Evolutionary conservation across 2,329 filamentous ascomycete genomes (phyloP).

Genomic region (Leptographium radiaticola): DNA sequence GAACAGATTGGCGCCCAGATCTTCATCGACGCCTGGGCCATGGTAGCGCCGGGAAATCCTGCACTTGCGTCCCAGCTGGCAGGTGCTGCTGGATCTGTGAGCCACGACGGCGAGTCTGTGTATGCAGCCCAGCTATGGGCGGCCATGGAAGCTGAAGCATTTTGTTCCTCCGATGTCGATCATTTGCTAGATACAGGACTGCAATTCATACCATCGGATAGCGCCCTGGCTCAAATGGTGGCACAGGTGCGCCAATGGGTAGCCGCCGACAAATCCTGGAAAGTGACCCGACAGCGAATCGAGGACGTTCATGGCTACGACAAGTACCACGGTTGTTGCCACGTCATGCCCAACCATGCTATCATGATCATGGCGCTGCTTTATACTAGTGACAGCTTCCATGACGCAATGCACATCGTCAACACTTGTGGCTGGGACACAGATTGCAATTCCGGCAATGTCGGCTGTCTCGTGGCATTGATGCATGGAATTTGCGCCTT

Average conservation of each 20-base stretch:
- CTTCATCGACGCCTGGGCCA: constrained; percentile 24
- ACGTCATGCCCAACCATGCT: constrained; percentile 22
- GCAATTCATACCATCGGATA: constrained; percentile 15
- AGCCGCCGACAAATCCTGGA: constrained; percentile 17
- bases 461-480: constrained; percentile 22
- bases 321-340: constrained; percentile 19
- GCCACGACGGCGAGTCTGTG: constrained; percentile 25
- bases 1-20: constrained; percentile 26
- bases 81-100: constrained; percentile 19
- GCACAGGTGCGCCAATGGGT: constrained; percentile 18
- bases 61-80: constrained; percentile 19
- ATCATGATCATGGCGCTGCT: constrained; percentile 21
- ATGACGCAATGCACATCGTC: constrained; percentile 22
- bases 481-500: constrained; percentile 21
- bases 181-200: constrained; percentile 20
- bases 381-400: constrained; percentile 18
- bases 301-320: constrained; percentile 20
- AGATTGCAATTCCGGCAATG: constrained; percentile 24
- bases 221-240: constrained; percentile 16
- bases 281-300: constrained; percentile 20
- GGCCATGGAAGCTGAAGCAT: constrained; percentile 25
- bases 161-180: constrained; percentile 18
- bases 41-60: constrained; percentile 20
- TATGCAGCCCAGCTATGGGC: constrained; percentile 24
- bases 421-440: constrained; percentile 25